A percentile compares a stretch with the other conserved stretches of the same genome.
Evolutionary conservation across 257 asterid genomes (phyloP).

Genomic region (Ilex aquifolium): DNA sequence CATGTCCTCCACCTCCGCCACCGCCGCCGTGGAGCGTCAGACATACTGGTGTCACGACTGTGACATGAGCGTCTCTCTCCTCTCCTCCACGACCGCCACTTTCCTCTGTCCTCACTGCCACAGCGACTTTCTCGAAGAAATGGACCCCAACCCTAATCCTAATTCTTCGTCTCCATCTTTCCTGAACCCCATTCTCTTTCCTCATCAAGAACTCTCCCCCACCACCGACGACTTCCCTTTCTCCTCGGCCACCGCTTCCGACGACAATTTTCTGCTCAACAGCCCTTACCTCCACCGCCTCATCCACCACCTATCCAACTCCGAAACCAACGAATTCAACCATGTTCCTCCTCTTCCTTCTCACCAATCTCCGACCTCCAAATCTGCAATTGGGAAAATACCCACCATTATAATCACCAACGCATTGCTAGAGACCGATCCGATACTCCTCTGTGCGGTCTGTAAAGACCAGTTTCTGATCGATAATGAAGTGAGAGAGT

Average conservation of each 20-base stretch:
- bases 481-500: not conserved
- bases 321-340: not conserved
- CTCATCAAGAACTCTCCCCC: not conserved
- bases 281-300: conserved; percentile 1
- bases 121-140: not conserved
- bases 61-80: conserved; percentile 2
- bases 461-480: not conserved
- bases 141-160: not conserved
- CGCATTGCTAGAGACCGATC: not conserved
- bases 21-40: not conserved
- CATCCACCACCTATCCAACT: not conserved
- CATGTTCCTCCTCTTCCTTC: not conserved
- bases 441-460: not conserved
- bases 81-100: conserved; percentile 1
- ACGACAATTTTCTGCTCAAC: not conserved
- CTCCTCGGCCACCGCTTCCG: not conserved
- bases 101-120: conserved; percentile 3
- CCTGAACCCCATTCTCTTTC: not conserved
- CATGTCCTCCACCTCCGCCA: not conserved
- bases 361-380: not conserved
- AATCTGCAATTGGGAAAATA: not conserved
- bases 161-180: not conserved
- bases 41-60: conserved; percentile 3
- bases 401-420: not conserved
- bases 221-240: not conserved